phyloP scores from a whole-genome alignment of 2,329 filamentous ascomycete genomes.

The Colletotrichum lentis region DNA sequence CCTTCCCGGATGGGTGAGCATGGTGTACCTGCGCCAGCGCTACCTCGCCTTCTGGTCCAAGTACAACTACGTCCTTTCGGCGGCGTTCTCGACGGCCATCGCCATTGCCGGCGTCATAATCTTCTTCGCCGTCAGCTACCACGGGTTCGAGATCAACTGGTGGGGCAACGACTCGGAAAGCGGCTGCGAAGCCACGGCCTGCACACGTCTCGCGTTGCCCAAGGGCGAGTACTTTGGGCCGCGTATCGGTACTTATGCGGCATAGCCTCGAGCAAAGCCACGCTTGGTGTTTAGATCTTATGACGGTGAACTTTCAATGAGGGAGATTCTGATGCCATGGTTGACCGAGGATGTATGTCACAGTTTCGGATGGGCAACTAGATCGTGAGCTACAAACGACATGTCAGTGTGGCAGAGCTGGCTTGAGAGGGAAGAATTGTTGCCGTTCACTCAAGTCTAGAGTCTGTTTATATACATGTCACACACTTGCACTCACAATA shows the following conservation, averaged over 20 bases:
- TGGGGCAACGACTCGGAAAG: constrained; percentile 43
- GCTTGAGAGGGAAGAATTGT: too few relatives aligned
- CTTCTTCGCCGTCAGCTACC: constrained; percentile 45
- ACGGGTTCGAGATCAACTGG: constrained; percentile 42
- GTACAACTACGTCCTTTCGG: constrained; percentile 49
- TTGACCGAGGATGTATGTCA: too few relatives aligned
- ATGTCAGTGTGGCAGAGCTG: too few relatives aligned
- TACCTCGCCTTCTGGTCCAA: constrained; percentile 51
- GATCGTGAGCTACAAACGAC: too few relatives aligned
- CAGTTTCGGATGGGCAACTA: too few relatives aligned
- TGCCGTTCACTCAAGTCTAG: too few relatives aligned
- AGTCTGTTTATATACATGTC: too few relatives aligned
- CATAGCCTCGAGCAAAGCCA: neutral
- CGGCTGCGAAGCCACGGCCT: constrained; percentile 25
- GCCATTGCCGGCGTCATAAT: constrained; percentile 46
- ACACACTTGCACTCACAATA: too few relatives aligned
- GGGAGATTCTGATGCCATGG: neutral
- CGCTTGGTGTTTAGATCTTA: too few relatives aligned
- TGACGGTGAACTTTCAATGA: neutral
- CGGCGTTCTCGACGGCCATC: constrained; percentile 45
- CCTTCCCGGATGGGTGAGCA: constrained; percentile 52
- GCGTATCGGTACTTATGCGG: constrained; percentile 21
- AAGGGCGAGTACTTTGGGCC: constrained; percentile 28
- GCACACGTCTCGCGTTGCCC: constrained; percentile 20
- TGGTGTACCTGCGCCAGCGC: constrained; percentile 52